A percentile compares a stretch with the other conserved stretches of the same genome.
Conservation (phyloP, 2,329 filamentous ascomycete species). For the Aureobasidium sp. region DNA sequence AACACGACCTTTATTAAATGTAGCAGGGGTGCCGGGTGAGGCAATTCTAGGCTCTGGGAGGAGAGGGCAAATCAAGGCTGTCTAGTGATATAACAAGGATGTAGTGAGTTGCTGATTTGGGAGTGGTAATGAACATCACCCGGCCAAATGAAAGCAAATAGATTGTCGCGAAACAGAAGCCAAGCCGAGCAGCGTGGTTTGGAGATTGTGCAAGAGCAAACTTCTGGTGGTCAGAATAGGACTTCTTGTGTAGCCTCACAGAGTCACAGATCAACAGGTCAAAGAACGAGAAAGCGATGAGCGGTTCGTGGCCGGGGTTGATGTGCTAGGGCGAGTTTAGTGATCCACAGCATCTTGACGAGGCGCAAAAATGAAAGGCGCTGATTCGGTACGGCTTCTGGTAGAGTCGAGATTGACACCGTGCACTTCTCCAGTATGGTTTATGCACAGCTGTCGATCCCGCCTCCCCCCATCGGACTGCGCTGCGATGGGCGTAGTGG, state of each 20-base stretch:
- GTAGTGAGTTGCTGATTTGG: background rate
- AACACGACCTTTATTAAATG: background rate
- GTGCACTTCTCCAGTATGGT: background rate
- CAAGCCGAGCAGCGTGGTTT: background rate
- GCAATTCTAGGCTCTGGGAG: background rate
- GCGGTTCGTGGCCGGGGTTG: background rate
- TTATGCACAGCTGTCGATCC: conserved; percentile 7
- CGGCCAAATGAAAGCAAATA: background rate
- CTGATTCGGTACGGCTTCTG: background rate
- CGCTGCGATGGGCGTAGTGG: background rate
- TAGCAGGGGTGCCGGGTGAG: background rate
- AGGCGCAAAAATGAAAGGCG: background rate
- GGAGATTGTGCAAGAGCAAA: background rate
- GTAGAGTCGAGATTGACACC: background rate
- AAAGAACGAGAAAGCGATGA: background rate
- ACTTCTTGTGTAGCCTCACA: background rate
- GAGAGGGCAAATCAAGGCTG: background rate
- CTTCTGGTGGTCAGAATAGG: background rate
- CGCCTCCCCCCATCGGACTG: conserved; percentile 9
- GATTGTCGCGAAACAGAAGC: conserved; percentile 4
- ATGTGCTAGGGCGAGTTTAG: background rate
- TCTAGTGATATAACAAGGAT: background rate
- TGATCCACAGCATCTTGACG: background rate
- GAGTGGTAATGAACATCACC: conserved; percentile 9
- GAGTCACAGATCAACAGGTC: background rate